Conservation (phyloP, 352 stramenopile genomes). For the Blastocystis hominis region DNA sequence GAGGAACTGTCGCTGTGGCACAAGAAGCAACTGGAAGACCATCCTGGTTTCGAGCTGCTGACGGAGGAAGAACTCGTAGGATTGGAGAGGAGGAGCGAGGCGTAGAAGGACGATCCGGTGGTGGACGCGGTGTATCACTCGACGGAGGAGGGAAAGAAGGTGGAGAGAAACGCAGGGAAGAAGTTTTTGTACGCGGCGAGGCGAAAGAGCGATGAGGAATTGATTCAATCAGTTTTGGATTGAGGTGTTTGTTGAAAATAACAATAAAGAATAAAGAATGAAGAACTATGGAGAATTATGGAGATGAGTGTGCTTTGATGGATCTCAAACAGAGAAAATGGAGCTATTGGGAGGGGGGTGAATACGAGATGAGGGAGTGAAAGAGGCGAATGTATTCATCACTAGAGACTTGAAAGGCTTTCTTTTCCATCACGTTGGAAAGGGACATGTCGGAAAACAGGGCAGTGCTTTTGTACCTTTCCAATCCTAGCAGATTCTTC, state of each 20-base stretch:
- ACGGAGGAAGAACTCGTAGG: constrained; percentile 69
- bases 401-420: neutral
- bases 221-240: constrained; percentile 30
- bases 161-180: constrained; percentile 75
- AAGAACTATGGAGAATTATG: neutral
- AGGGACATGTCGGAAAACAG: neutral
- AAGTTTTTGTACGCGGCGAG: constrained; percentile 66
- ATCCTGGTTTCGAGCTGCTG: constrained; percentile 83
- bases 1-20: constrained; percentile 94
- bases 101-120: constrained; percentile 75
- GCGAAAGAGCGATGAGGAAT: constrained; percentile 13
- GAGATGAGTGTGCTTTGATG: neutral
- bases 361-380: too few relatives aligned
- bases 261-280: neutral
- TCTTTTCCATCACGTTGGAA: neutral
- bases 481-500: neutral
- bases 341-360: too few relatives aligned
- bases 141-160: constrained; percentile 97
- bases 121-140: constrained; percentile 85
- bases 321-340: too few relatives aligned
- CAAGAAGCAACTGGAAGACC: constrained; percentile 79
- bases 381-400: neutral
- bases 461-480: neutral
- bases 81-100: constrained; percentile 60
- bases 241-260: neutral